These are phyloP conservation scores for Amauroascus niger DNA, from an alignment of 2,329 filamentous ascomycete genomes.

Conservation along the genomic window DNA sequence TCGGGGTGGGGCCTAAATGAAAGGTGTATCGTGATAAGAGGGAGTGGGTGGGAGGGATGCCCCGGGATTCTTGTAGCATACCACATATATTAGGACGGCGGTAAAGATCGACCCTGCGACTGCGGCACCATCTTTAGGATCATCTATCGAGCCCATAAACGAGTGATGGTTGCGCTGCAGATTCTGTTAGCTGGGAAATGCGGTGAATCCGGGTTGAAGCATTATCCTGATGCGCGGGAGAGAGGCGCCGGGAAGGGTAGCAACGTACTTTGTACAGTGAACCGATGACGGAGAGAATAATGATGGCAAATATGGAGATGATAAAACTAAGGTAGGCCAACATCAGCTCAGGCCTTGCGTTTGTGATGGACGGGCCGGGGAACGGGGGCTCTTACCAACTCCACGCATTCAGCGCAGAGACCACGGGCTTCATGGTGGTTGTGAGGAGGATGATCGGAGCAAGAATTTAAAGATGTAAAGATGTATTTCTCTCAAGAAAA, in stretches of 20 bases:
- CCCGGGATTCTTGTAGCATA: slow-evolving; percentile 43
- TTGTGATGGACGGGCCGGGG: slow-evolving; percentile 4
- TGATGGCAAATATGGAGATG: slow-evolving; percentile 54
- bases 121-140: slow-evolving; percentile 60
- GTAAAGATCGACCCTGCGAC: slow-evolving; percentile 80
- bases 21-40: neutral
- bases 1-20: slow-evolving; percentile 4
- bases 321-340: slow-evolving; percentile 51
- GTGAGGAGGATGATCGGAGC: neutral
- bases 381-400: slow-evolving; percentile 58
- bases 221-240: neutral
- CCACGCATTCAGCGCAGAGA: slow-evolving; percentile 88
- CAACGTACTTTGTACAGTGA: slow-evolving; percentile 59
- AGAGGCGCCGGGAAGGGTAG: neutral
- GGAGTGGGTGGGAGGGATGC: neutral
- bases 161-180: slow-evolving; percentile 60
- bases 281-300: slow-evolving; percentile 57
- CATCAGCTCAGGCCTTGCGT: slow-evolving; percentile 13
- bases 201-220: neutral
- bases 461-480: neutral
- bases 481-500: neutral
- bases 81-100: slow-evolving; percentile 78
- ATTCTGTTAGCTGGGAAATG: neutral
- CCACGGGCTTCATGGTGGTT: slow-evolving; percentile 76
- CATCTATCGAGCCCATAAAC: slow-evolving; percentile 64